Conservation (phyloP, 805 yeast species). For the Candida endomychidarum region DNA sequence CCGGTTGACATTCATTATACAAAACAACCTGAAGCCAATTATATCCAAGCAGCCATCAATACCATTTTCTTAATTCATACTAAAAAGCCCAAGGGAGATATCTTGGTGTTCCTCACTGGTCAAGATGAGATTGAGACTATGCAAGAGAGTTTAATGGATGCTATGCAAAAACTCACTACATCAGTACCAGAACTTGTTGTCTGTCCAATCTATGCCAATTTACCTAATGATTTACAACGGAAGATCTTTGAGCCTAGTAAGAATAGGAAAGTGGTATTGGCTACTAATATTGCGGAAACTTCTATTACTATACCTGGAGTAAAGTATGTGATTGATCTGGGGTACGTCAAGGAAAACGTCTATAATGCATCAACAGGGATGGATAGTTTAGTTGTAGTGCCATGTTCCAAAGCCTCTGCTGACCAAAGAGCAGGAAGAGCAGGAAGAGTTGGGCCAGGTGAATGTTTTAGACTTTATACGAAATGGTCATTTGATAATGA, state of each 20-base stretch:
- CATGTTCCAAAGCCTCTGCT: conserved; percentile 52
- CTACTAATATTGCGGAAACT: conserved; percentile 81
- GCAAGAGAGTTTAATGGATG: conserved; percentile 70
- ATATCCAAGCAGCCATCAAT: conserved; percentile 83
- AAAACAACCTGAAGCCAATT: conserved; percentile 85
- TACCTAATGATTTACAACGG: conserved; percentile 82
- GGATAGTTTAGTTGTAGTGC: conserved; percentile 47
- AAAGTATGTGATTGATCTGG: conserved; percentile 44
- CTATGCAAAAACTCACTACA: conserved; percentile 59
- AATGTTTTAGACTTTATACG: conserved; percentile 75
- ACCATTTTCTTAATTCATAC: conserved; percentile 88
- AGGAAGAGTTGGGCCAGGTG: conserved; percentile 48
- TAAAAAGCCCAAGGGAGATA: conserved; percentile 72
- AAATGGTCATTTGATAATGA: conserved; percentile 79
- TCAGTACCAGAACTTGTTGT: conserved; percentile 62
- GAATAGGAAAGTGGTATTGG: conserved; percentile 82
- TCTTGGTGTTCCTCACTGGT: conserved; percentile 88
- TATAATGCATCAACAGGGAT: conserved; percentile 43
- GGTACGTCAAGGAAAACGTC: conserved; percentile 45
- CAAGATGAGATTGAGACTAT: conserved; percentile 92
- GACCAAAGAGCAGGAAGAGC: conserved; percentile 92
- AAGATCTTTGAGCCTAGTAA: conserved; percentile 79
- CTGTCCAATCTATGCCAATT: conserved; percentile 87
- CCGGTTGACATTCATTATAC: conserved; percentile 89
- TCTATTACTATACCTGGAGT: conserved; percentile 48